Evolutionary conservation across 176 grass and related monocot genomes (phyloP).

Genomic region (Aegilops umbellulata): DNA sequence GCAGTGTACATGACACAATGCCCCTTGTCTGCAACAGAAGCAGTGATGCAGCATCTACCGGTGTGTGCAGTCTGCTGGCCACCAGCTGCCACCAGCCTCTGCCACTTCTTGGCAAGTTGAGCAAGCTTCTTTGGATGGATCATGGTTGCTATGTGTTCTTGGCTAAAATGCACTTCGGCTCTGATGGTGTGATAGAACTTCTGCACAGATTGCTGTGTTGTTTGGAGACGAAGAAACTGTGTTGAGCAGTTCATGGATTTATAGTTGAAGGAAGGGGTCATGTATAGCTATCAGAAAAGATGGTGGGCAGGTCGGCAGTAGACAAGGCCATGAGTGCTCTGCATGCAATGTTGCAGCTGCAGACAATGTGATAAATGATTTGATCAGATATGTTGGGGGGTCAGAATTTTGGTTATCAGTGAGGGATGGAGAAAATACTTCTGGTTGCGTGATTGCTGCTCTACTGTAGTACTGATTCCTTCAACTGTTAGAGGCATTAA

Average conservation of each 20-base stretch:
- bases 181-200: neutral
- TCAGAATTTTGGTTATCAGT: neutral
- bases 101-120: slow-evolving; percentile 49
- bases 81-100: slow-evolving; percentile 21
- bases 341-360: slow-evolving; percentile 10
- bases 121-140: slow-evolving; percentile 44
- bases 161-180: neutral
- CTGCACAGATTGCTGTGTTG: neutral
- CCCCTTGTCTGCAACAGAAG: slow-evolving; percentile 35
- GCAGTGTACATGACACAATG: slow-evolving; percentile 56
- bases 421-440: neutral
- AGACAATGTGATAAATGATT: neutral
- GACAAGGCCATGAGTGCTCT: slow-evolving; percentile 31
- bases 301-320: neutral
- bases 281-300: neutral
- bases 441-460: neutral
- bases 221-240: neutral
- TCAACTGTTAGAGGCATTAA: neutral
- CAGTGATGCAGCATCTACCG: neutral
- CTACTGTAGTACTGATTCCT: neutral
- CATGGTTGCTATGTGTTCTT: slow-evolving; percentile 9
- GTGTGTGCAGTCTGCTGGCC: neutral
- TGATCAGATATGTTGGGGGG: neutral
- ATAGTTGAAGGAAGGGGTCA: neutral
- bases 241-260: neutral